Evolutionary conservation across 2,329 filamentous ascomycete genomes (phyloP).

Genomic region (Verticillium klebahnii): DNA sequence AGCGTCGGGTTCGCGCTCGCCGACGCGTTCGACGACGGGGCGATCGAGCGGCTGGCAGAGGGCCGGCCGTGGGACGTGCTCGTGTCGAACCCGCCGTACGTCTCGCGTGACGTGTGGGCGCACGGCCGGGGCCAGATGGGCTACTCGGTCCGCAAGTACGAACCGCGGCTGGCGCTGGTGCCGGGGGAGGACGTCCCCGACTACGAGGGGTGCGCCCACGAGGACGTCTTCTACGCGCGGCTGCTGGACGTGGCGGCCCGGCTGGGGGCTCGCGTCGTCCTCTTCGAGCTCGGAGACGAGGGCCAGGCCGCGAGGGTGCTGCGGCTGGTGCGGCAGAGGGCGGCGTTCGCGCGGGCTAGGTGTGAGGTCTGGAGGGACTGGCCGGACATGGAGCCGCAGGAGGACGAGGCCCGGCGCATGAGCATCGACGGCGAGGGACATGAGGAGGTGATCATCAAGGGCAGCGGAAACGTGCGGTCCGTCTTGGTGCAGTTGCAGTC

Average conservation of each 20-base stretch:
- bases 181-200: slow-evolving; percentile 27
- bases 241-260: slow-evolving; percentile 51
- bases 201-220: slow-evolving; percentile 26
- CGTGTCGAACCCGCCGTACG: slow-evolving; percentile 87
- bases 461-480: slow-evolving; percentile 42
- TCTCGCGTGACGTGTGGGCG: slow-evolving; percentile 53
- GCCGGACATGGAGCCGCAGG: slow-evolving; percentile 37
- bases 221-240: slow-evolving; percentile 63
- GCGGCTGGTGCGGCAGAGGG: slow-evolving; percentile 33
- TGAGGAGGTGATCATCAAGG: slow-evolving; percentile 32
- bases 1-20: slow-evolving; percentile 40
- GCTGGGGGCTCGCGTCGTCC: slow-evolving; percentile 47
- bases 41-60: slow-evolving; percentile 21
- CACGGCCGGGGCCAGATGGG: slow-evolving; percentile 37
- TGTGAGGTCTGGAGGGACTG: slow-evolving; percentile 72
- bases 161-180: slow-evolving; percentile 78
- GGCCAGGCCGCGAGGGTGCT: slow-evolving; percentile 63
- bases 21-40: slow-evolving; percentile 43
- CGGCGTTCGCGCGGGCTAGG: slow-evolving; percentile 21
- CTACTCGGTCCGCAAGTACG: slow-evolving; percentile 77
- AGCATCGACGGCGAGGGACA: slow-evolving; percentile 12
- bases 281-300: slow-evolving; percentile 70
- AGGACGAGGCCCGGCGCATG: slow-evolving; percentile 19
- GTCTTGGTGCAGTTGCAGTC: slow-evolving; percentile 24
- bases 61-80: slow-evolving; percentile 55